Evolutionary conservation across 805 yeast genomes (phyloP), one percentile per base, ranked within the genome.

Genomic region (Wickerhamiella parazyma): DNA sequence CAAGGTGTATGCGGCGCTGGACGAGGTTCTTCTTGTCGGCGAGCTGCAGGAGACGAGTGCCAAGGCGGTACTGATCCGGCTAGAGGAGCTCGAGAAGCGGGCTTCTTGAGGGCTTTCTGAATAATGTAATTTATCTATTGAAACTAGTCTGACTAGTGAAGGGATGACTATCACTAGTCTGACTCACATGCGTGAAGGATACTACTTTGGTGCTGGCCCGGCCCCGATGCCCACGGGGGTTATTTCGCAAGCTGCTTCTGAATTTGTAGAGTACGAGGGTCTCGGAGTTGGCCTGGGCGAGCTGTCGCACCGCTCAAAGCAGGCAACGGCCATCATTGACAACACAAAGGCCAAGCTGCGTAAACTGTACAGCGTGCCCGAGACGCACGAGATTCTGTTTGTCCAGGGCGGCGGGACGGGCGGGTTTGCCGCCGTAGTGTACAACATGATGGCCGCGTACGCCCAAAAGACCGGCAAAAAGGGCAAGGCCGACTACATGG

Each of bases 331-430:
- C 45, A 79, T 91, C 45, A 78, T 91, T 49, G 78, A 85, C 49
- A 73, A 73, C 50, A 76, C 97, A 35, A 85, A 83, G 63, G 66
- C 63, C 34, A 73, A 79, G 55, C 66, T 91, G 56, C 67, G 56
- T 33, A 65, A 81, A 56, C 65, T 91, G 44, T 64, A 86, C 59
- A 57, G 68, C 46, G 75, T 91, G 41, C 97, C 97, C 25, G 94
- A 83, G 48, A 80, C 94, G 25, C 94, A 91, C 60, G 96, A 86
- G 61, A 89, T 89, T 1, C 79, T 91, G 60, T 91, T 89, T 66
- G 63, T 89, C 65, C 99, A 91, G 67, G 97, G 98, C 51, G 98
- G 99, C 49, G 98, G 97, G 48, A 89, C 97, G 42, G 80, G 86
- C 24, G 97, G 95, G 5, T 91, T 91, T 54, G 82, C 97, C 3